These are phyloP conservation scores for Syzygium malaccense DNA, from an alignment of 441 rosid genomes.

Conservation along the genomic window DNA sequence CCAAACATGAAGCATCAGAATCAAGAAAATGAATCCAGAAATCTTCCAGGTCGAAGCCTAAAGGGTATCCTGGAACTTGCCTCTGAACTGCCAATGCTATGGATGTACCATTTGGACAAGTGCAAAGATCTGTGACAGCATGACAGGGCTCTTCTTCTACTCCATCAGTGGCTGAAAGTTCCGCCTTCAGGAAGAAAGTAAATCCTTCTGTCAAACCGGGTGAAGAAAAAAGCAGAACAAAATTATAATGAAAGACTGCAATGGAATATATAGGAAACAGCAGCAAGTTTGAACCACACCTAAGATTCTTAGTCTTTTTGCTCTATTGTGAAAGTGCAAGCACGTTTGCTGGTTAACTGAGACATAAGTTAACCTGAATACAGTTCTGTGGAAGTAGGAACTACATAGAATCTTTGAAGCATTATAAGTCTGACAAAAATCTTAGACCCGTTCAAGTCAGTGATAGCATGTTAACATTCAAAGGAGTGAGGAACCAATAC, in stretches of 20 bases:
- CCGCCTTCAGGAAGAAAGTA: conserved; percentile 48
- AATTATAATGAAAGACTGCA: not conserved
- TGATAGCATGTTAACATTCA: not conserved
- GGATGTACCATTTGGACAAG: conserved; percentile 36
- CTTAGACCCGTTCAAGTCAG: not conserved
- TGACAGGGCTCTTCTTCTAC: conserved; percentile 31
- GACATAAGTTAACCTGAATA: not conserved
- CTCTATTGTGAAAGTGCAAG: not conserved
- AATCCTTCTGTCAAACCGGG: not conserved
- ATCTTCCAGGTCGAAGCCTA: not conserved
- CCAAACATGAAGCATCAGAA: not conserved
- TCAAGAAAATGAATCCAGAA: conserved; percentile 5
- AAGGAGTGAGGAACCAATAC: conserved; percentile 23
- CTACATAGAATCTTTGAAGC: not conserved
- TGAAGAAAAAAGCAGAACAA: not conserved
- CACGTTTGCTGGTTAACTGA: not conserved
- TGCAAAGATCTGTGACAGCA: conserved; percentile 57
- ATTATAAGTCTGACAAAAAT: not conserved
- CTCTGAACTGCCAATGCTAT: conserved; percentile 78
- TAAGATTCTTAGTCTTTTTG: not conserved
- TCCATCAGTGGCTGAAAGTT: conserved; percentile 27
- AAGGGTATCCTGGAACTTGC: conserved; percentile 20
- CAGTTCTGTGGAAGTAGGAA: not conserved
- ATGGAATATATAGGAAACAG: not conserved
- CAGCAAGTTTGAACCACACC: not conserved